Evolutionary conservation across 139 green algal species (phyloP), one percentile per base, ranked within the genome.

Genomic region (Coelastrella sp.): DNA sequence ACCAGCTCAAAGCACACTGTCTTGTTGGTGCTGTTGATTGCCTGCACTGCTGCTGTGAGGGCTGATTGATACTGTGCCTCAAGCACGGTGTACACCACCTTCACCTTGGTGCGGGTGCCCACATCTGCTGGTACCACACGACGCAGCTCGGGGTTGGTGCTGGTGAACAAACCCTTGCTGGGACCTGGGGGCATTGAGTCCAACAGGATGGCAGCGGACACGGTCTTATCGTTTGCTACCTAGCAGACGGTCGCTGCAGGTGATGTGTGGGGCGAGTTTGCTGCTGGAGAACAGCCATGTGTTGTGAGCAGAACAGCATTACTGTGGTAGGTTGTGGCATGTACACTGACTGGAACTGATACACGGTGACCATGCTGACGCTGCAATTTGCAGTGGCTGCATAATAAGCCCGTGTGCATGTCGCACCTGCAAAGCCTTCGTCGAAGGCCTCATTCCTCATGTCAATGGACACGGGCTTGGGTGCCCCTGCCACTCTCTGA

Each of bases 51-150:
- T 6, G 88, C 78, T 19, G 88, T 84, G 56, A 99, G 89, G 6
- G 96, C 92, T 25, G 96, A 97, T 94, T 99, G 98, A 95, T 99
- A 99, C 94, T 99, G 98, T 8, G 98, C 97, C 95, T 99, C 98
- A 79, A 99, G 95, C 78, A 99, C 97, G 61, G 98, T 96, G 92
- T 99, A 99, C 88, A 99, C 98, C 24, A 99, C 87, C 95, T 99
- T 98, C 22, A 99, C 90, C 83, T 93, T 93, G 8, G 94, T 92
- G 68, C 96, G 95, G 7, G 94, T 93, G 56, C 93, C 91, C 20
- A 94, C 88, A 57, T 91, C 83, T 17, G 96, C 92, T 17, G 97
- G 96, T 19, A 95, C 84, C 27, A 99, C 93, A 14, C 98, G 94
- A 10, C 98, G 95, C 14, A 96, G 90, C 93, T 99, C 97, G 20